Base-by-base conservation (phyloP, 148 eudicot genomes). In the Hydrangea macrophylla region DNA sequence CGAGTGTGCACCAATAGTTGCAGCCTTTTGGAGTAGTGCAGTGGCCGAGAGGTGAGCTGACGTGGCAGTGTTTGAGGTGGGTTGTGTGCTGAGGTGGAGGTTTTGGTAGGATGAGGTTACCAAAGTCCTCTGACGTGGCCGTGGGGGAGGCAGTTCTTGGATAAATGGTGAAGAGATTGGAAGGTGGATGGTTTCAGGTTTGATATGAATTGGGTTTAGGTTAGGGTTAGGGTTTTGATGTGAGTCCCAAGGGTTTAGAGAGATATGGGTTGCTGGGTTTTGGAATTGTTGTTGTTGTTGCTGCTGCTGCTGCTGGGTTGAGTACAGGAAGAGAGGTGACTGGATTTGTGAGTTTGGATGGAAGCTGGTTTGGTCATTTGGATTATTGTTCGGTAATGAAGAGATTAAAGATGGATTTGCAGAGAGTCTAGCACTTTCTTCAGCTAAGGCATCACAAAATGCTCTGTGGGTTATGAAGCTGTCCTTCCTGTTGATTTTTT, bases 401-500 rank as follows among this genome's bases (percentile, higher is more conserved):
- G n/a, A n/a, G n/a, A n/a, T 8, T 35, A 22, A 5, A 15, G 22
- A 11, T 58, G 83, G 81, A 76, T 81, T 82, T 40, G 83, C 72
- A 24, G 88, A 76, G 24, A 81, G 75, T 60, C 88, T 79, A 54
- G 91, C 88, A 78, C 82, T 89, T 82, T 88, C 94, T 77, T 88
- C 94, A 65, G 94, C 94, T 62, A 88, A 66, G 55, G 93, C 93
- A 78, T 89, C 95, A 77, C 95, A 89, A 67, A 89, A 89, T 65
- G 95, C 95, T 80, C 90, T 78, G 74, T 89, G 95, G 3, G 95
- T 89, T 50, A 89, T 71, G 75, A 89, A 86, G 77, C 95, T 89
- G 72, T 89, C 95, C 73, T 82, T 89, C 89, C 95, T 89, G 80
- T 26, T 26, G 13, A 1, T 2, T 10, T 4, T 6, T n/a, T n/a